Conservation (phyloP, 495 filamentous ascomycete genomes). For the Penicillium pulvis region DNA sequence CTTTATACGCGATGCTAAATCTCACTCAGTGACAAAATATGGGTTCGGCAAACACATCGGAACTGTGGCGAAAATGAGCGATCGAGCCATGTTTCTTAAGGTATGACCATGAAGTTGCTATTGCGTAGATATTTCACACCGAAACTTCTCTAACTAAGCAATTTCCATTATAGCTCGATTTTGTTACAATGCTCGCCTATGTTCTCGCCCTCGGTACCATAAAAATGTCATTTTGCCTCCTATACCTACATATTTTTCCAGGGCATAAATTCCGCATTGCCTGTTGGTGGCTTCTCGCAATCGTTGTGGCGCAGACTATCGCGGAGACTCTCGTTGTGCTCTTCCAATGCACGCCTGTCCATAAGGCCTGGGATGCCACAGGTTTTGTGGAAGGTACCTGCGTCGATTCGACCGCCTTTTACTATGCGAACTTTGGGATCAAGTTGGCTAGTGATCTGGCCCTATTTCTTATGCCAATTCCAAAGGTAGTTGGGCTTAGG, state of each 20-base stretch:
- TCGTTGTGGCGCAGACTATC: slow-evolving; percentile 19
- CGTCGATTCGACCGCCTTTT: slow-evolving; percentile 18
- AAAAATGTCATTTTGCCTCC: slow-evolving; percentile 28
- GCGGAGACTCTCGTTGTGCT: slow-evolving; percentile 22
- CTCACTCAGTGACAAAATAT: slow-evolving; percentile 25
- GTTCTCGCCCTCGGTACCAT: slow-evolving; percentile 23
- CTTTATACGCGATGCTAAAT: not conserved
- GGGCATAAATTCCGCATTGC: slow-evolving; percentile 20
- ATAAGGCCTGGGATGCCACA: slow-evolving; percentile 28
- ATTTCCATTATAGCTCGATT: slow-evolving; percentile 16
- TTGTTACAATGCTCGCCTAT: slow-evolving; percentile 25
- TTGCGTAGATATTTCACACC: no score
- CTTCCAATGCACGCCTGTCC: slow-evolving; percentile 26
- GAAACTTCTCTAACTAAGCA: slow-evolving; percentile 3
- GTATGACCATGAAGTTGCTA: not conserved
- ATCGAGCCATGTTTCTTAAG: slow-evolving; percentile 23
- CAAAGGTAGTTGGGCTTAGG: slow-evolving; percentile 29
- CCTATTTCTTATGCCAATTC: slow-evolving; percentile 36
- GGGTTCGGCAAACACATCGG: slow-evolving; percentile 28
- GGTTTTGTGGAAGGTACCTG: slow-evolving; percentile 17
- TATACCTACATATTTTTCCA: slow-evolving; percentile 17
- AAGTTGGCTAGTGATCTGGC: slow-evolving; percentile 36
- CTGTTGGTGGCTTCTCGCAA: slow-evolving; percentile 16
- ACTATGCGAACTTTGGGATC: slow-evolving; percentile 25
- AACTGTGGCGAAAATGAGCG: slow-evolving; percentile 6